Conservation (phyloP, 2,329 filamentous ascomycete genomes). For the Nemania bipapillata region DNA sequence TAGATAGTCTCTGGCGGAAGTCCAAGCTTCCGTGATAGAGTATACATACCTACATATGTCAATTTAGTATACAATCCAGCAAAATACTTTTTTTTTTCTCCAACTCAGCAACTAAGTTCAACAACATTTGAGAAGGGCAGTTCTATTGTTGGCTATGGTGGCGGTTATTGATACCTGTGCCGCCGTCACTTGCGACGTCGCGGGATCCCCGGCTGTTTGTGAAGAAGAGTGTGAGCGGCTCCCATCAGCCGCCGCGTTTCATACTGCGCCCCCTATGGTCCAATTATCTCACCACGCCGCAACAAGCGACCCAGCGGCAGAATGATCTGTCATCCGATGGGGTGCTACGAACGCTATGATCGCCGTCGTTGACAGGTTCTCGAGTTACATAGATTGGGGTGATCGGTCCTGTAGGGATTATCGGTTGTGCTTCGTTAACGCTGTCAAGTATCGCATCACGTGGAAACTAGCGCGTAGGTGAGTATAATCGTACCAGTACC, state of each 20-base stretch:
- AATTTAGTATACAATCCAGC: conserved; percentile 29
- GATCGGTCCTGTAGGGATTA: background rate
- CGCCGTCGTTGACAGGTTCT: background rate
- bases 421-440: background rate
- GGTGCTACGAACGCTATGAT: background rate
- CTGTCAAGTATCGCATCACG: too few species aligned
- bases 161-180: conserved; percentile 24
- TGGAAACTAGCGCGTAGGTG: too few species aligned
- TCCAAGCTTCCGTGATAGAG: conserved; percentile 20
- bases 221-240: background rate
- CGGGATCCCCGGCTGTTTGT: conserved; percentile 19
- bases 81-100: background rate
- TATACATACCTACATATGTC: conserved; percentile 18
- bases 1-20: conserved; percentile 32
- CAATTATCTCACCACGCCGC: background rate
- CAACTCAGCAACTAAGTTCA: background rate
- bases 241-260: conserved; percentile 18
- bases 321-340: background rate
- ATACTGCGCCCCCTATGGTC: background rate
- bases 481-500: too few species aligned
- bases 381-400: background rate
- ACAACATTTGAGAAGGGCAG: background rate
- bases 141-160: background rate
- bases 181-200: conserved; percentile 26
- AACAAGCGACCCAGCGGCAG: background rate